Evolutionary conservation across 1,284 basidiomycete genomes (phyloP).

Genomic region (Puccinia horiana): DNA sequence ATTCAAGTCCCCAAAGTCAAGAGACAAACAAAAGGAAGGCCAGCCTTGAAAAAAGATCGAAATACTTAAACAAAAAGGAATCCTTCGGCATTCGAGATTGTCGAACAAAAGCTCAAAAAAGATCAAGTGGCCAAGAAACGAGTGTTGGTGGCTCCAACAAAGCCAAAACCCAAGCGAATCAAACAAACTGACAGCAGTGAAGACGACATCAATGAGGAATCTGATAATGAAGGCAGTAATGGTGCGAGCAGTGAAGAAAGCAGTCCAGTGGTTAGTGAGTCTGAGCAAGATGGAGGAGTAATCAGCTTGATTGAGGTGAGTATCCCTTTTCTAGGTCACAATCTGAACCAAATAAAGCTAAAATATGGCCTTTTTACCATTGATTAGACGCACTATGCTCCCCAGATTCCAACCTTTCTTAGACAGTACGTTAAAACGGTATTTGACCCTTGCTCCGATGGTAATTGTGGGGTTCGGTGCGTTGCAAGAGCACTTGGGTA

Average conservation of each 20-base stretch:
- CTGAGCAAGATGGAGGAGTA: background rate
- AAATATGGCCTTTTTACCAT: background rate
- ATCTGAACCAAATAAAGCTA: too few species aligned
- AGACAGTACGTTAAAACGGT: background rate
- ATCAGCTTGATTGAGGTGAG: too few species aligned
- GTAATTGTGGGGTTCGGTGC: background rate
- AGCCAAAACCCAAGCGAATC: background rate
- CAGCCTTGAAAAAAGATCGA: background rate
- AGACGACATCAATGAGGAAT: background rate
- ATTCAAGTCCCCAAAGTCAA: background rate
- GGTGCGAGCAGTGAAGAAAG: background rate
- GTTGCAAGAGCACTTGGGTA: background rate
- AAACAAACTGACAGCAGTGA: background rate
- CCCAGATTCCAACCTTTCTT: background rate
- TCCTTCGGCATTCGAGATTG: background rate
- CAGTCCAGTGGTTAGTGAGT: background rate
- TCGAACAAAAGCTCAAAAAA: background rate
- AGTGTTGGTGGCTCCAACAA: background rate
- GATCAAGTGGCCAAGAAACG: background rate
- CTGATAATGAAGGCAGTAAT: background rate
- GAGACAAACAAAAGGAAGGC: background rate
- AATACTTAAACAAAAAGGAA: background rate
- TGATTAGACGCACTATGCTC: too few species aligned
- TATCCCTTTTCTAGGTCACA: too few species aligned
- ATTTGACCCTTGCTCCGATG: background rate